Conservation (phyloP, 2,329 filamentous ascomycete species). For the Colletotrichum salicis region DNA sequence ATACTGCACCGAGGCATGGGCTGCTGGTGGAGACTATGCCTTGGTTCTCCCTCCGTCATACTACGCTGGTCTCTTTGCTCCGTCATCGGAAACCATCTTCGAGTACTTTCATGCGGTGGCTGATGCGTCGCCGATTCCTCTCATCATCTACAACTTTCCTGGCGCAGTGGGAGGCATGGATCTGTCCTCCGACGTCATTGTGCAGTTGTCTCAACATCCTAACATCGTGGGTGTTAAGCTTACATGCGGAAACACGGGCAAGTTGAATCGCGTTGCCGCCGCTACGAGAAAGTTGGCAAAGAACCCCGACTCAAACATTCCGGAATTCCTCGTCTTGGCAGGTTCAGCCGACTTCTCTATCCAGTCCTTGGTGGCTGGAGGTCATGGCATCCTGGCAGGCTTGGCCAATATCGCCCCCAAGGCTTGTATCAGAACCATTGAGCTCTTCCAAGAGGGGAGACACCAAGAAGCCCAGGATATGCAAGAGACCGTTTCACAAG, state of each 20-base stretch:
- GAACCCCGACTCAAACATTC: conserved; percentile 45
- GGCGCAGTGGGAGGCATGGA: conserved; percentile 72
- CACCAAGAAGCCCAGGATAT: conserved; percentile 64
- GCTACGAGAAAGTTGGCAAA: conserved; percentile 59
- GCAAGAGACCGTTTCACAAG: conserved; percentile 68
- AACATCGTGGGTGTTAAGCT: conserved; percentile 77
- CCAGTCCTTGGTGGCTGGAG: conserved; percentile 74
- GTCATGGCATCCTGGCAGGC: conserved; percentile 77
- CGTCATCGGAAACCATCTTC: conserved; percentile 68
- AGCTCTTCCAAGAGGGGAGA: conserved; percentile 68
- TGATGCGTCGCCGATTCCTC: conserved; percentile 69
- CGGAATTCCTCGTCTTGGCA: conserved; percentile 75
- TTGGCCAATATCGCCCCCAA: conserved; percentile 78
- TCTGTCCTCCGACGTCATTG: conserved; percentile 70
- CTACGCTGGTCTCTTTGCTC: conserved; percentile 74
- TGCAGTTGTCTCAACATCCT: conserved; percentile 67
- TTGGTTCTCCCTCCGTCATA: conserved; percentile 82
- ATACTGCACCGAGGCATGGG: conserved; percentile 74
- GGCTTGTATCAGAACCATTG: conserved; percentile 69
- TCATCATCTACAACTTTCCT: conserved; percentile 78
- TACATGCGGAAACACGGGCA: conserved; percentile 77
- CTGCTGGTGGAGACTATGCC: conserved; percentile 78
- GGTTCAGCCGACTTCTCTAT: conserved; percentile 79
- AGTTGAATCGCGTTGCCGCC: conserved; percentile 71
- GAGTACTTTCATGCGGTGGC: conserved; percentile 75